phyloP scores from a whole-genome alignment of 768 basidiomycete genomes.

The Amanita polypyramis region DNA sequence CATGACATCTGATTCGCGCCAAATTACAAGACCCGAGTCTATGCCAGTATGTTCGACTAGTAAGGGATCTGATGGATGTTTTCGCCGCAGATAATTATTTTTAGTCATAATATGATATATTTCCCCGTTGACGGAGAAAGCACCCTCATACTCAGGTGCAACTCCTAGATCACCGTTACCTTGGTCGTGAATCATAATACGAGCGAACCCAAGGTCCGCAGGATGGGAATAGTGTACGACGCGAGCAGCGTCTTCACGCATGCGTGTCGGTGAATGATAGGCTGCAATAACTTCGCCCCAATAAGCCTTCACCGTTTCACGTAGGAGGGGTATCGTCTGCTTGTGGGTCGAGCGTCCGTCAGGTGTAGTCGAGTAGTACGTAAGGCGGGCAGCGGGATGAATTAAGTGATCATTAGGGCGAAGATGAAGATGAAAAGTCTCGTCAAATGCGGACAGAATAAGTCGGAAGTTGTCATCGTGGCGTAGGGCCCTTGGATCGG shows the following conservation, averaged over 20 bases:
- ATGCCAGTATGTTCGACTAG: slow-evolving; percentile 25
- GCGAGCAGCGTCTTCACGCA: slow-evolving; percentile 56
- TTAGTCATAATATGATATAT: slow-evolving; percentile 62
- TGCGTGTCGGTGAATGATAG: slow-evolving; percentile 38
- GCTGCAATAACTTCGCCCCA: slow-evolving; percentile 64
- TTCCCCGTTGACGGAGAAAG: slow-evolving; percentile 58
- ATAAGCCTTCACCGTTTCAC: slow-evolving; percentile 57
- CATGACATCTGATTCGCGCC: slow-evolving; percentile 64
- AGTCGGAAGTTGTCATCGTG: slow-evolving; percentile 66
- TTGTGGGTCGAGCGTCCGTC: slow-evolving; percentile 41
- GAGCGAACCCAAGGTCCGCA: slow-evolving; percentile 63
- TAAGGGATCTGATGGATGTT: slow-evolving; percentile 46
- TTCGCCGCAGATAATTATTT: slow-evolving; percentile 59
- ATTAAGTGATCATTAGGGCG: slow-evolving; percentile 71
- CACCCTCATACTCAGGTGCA: slow-evolving; percentile 62
- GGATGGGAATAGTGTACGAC: slow-evolving; percentile 33
- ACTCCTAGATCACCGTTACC: slow-evolving; percentile 34
- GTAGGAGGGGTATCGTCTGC: slow-evolving; percentile 50
- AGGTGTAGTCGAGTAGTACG: slow-evolving; percentile 43
- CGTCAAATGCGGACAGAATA: slow-evolving; percentile 52
- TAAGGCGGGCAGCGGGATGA: slow-evolving; percentile 67
- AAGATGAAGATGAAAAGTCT: slow-evolving; percentile 62
- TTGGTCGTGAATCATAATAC: slow-evolving; percentile 63
- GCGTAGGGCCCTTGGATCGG: slow-evolving; percentile 38
- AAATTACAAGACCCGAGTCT: slow-evolving; percentile 57